A percentile compares a stretch with the other conserved stretches of the same genome.
Conservation (phyloP, 2,329 filamentous ascomycete genomes). For the Reticulascus tulasneorum region DNA sequence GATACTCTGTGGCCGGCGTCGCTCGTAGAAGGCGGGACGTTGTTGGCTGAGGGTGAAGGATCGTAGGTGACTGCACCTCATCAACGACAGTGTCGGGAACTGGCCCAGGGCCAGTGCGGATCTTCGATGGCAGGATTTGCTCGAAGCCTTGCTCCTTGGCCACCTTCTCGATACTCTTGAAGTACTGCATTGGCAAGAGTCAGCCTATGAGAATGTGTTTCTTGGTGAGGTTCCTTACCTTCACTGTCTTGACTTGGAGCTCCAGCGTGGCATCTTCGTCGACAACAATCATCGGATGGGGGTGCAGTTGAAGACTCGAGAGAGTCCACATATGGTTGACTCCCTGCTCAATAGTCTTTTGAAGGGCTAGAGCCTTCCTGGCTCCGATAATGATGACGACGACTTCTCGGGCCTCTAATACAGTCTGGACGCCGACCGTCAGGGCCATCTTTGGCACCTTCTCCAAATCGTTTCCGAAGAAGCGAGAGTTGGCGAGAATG, state of each 20-base stretch:
- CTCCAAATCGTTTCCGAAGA: slow-evolving; percentile 71
- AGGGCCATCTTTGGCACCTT: slow-evolving; percentile 78
- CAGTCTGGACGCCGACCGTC: slow-evolving; percentile 80
- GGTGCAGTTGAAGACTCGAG: slow-evolving; percentile 75
- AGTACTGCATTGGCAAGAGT: slow-evolving; percentile 49
- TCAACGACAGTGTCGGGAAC: slow-evolving; percentile 37
- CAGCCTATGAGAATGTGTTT: not conserved
- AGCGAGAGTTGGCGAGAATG: slow-evolving; percentile 78
- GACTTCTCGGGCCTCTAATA: slow-evolving; percentile 76
- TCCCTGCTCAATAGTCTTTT: slow-evolving; percentile 75
- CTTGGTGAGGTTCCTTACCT: slow-evolving; percentile 31
- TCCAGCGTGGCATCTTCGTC: slow-evolving; percentile 76
- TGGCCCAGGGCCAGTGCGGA: slow-evolving; percentile 47
- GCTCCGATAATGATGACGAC: slow-evolving; percentile 78
- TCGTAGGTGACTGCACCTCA: slow-evolving; percentile 39
- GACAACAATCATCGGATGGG: slow-evolving; percentile 76
- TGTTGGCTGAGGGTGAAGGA: slow-evolving; percentile 51
- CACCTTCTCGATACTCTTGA: slow-evolving; percentile 67
- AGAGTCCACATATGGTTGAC: slow-evolving; percentile 92
- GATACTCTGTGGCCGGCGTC: slow-evolving; percentile 52
- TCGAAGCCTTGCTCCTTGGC: slow-evolving; percentile 54
- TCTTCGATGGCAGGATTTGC: slow-evolving; percentile 52
- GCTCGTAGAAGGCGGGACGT: slow-evolving; percentile 52
- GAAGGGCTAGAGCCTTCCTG: slow-evolving; percentile 75
- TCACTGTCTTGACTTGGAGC: slow-evolving; percentile 70